A percentile compares a stretch with the other conserved stretches of the same genome.
phyloP scores from a whole-genome alignment of 108 stramenopile species.

The Nitzschia palea region DNA sequence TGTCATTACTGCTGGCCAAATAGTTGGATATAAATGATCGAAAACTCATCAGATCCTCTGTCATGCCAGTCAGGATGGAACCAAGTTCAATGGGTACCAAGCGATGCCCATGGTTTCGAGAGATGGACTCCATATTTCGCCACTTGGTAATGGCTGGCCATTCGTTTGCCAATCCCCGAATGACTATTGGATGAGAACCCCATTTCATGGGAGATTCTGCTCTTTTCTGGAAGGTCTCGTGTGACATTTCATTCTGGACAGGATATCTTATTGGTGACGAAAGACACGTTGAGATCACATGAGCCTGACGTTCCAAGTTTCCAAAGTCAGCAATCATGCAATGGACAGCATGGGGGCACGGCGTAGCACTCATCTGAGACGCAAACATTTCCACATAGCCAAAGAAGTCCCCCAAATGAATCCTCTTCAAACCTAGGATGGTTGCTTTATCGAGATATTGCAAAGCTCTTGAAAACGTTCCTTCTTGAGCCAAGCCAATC shows the following conservation, averaged over 20 bases:
- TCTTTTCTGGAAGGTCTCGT: too few relatives aligned
- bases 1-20: slow-evolving; percentile 24
- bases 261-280: slow-evolving; percentile 25
- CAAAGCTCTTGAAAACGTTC: slow-evolving; percentile 44
- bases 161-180: slow-evolving; percentile 35
- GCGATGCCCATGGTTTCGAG: slow-evolving; percentile 45
- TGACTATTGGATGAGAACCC: slow-evolving; percentile 34
- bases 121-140: slow-evolving; percentile 35
- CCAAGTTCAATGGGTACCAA: slow-evolving; percentile 62
- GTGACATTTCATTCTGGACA: too few relatives aligned
- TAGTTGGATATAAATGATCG: slow-evolving; percentile 37
- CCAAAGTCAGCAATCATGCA: slow-evolving; percentile 16
- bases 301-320: background rate
- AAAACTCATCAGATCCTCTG: slow-evolving; percentile 45
- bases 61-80: slow-evolving; percentile 46
- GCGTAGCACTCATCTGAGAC: slow-evolving; percentile 26
- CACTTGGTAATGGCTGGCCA: slow-evolving; percentile 52
- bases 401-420: slow-evolving; percentile 27
- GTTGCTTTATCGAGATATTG: slow-evolving; percentile 47
- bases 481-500: slow-evolving; percentile 45
- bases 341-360: slow-evolving; percentile 26
- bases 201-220: too few relatives aligned
- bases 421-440: slow-evolving; percentile 42
- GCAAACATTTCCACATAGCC: slow-evolving; percentile 53
- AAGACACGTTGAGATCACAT: slow-evolving; percentile 11